Evolutionary conservation across 495 filamentous ascomycete genomes (phyloP).

Genomic region (Glutinoglossum americanum): DNA sequence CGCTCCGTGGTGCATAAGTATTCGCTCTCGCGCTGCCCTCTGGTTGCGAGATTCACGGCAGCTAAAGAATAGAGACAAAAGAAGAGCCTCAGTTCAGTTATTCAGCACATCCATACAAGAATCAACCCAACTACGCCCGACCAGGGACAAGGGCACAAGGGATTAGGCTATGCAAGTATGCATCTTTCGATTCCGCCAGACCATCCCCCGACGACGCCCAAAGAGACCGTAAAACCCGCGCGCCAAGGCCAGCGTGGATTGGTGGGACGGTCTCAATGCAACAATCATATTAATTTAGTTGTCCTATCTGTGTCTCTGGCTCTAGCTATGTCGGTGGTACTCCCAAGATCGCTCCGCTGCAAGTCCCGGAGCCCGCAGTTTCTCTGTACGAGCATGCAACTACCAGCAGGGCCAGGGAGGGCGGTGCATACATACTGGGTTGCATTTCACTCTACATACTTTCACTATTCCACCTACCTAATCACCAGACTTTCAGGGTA

Average conservation of each 20-base stretch:
- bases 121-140: not conserved
- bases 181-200: not conserved
- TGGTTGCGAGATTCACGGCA: not conserved
- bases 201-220: not conserved
- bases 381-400: slow-evolving; percentile 2
- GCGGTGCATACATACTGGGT: not conserved
- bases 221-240: not conserved
- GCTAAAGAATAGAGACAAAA: not conserved
- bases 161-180: not conserved
- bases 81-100: not conserved
- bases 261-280: not conserved
- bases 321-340: not conserved
- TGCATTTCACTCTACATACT: not conserved
- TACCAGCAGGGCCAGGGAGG: not conserved
- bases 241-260: not conserved
- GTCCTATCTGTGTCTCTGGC: not conserved
- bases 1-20: slow-evolving; percentile 3
- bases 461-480: not conserved
- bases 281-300: not conserved
- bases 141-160: not conserved
- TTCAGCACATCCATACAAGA: not conserved
- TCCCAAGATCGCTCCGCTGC: not conserved
- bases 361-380: not conserved
- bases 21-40: not conserved
- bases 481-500: not conserved